Evolutionary conservation across 2,329 filamentous ascomycete genomes (phyloP), one percentile per base, ranked within the genome.

Genomic region (Arachnomyces sp.): DNA sequence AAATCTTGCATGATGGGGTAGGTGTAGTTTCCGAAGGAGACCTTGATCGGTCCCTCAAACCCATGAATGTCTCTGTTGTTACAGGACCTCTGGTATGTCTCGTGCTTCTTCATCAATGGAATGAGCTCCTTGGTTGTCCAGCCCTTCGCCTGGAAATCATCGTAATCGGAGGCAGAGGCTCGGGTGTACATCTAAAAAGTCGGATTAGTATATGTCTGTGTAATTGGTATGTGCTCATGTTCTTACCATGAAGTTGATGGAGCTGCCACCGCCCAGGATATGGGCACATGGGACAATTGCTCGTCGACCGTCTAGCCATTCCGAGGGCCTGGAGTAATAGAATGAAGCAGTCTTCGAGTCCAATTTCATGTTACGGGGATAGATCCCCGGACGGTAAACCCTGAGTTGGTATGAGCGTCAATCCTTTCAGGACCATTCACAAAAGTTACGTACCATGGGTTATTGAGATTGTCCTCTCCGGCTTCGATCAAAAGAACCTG

Each of bases 1-100:
- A 88, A 88, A 61, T 90, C 84, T 38, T 88, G 80, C 72, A 84
- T 86, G 62, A 89, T 80, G 1, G 84, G 84, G 51, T 89, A 89
- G 3, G 80, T 84, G 62, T 86, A 83, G 62, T 86, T 86, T 40
- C 82, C 82, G 48, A 88, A 88, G 0, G 82, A 87, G 30, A 87
- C 83, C 64, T 87, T 87, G 67, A 88, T 87, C 0, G 85, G 85
- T 0, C 85, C 84, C 28, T 86, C 82, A 41, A 81, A 86, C 1
- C 85, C 85, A 53, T 90, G 85, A 15, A 84, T 51, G 42, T 62
- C 75, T 55, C 65, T 68, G 57, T 82, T 82, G 51, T 77, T 77
- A 36, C 69, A 75, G 5, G 78, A 66, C 29, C 77, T 65, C 52
- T 88, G 84, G 52, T 87, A 88, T 0, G 83, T 87, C 66, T 88